Base-by-base conservation (phyloP, 805 yeast genomes). In the Isabelozyma gotoi region DNA sequence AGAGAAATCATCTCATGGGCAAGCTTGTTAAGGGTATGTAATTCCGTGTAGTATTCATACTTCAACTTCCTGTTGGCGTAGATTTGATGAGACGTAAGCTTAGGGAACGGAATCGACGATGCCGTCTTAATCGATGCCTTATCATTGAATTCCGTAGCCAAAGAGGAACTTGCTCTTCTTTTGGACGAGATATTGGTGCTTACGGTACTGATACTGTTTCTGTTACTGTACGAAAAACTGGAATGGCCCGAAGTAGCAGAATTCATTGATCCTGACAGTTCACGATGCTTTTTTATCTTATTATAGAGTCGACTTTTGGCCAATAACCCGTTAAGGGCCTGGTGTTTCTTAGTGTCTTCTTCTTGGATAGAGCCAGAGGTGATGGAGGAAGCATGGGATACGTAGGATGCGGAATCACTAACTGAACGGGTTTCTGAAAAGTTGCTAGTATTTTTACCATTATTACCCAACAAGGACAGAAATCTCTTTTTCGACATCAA, bases 251-350 rank as follows among this genome's bases (percentile, higher is more conserved):
- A 57, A 11, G 45, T 36, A 19, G 44, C 52, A 3, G 68, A 62
- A 20, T 45, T 53, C 37, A 55, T 39, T 2, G 68, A 62, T n/a
- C 60, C 44, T 7, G 60, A 49, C 60, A 65, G 68, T 36, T 69
- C 74, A 4, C 74, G 52, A 41, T 65, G 58, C 41, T 65, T 68
- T 45, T 61, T 68, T 18, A 70, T 51, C 42, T 63, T 62, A 45
- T 62, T 63, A 47, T 70, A 71, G 32, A 71, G 53, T 45, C 59
- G 57, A 3, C 73, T 61, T 43, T 70, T 71, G 14, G 68, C 51
- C 19, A 64, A 51, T 18, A 64, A 42, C 14, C 51, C 43, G 42
- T 58, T 58, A 19, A 58, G 42, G 2, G 49, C 50, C 39, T 53
- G 60, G 36, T 53, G 54, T 29, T 49, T 53, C 38, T 46, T 49